Evolutionary conservation across 148 eudicot species (phyloP).

Genomic region (Rhododendron henanense): DNA sequence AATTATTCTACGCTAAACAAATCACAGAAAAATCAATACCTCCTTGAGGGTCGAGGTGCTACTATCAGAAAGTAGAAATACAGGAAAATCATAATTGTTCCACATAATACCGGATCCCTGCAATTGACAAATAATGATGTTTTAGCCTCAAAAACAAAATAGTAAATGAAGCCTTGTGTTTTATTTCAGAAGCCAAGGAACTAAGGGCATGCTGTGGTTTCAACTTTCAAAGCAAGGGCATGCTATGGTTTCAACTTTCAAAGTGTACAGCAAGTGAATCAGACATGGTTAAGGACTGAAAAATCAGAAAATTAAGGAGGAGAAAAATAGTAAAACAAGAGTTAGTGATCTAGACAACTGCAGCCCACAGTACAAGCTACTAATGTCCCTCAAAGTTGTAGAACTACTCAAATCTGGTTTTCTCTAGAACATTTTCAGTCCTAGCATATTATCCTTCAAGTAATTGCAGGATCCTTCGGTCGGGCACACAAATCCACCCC

Average conservation of each 20-base stretch:
- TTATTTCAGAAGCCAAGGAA: not conserved
- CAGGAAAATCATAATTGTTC: constrained; percentile 73
- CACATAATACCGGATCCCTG: constrained; percentile 94
- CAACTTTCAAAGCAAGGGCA: not conserved
- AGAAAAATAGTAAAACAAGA: not conserved
- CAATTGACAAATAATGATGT: constrained; percentile 18
- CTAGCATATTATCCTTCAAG: not conserved
- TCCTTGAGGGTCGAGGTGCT: constrained; percentile 49
- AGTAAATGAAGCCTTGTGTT: not conserved
- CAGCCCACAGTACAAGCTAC: not conserved
- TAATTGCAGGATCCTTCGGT: not conserved
- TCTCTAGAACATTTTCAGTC: not conserved
- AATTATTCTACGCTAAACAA: not conserved
- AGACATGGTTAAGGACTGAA: not conserved
- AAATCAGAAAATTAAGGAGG: not conserved
- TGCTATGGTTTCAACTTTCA: not conserved
- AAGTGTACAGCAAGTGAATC: not conserved
- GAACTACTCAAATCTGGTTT: not conserved
- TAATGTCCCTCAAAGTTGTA: not conserved
- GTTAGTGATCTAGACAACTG: not conserved
- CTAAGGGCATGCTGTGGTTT: not conserved
- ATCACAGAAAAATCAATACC: constrained; percentile 37
- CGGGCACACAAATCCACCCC: not conserved
- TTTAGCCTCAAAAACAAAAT: constrained; percentile 8
- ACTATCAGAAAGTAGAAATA: constrained; percentile 61